phyloP scores from a whole-genome alignment of 192 early-diverging fungal species.

The Coemansia sp. region DNA sequence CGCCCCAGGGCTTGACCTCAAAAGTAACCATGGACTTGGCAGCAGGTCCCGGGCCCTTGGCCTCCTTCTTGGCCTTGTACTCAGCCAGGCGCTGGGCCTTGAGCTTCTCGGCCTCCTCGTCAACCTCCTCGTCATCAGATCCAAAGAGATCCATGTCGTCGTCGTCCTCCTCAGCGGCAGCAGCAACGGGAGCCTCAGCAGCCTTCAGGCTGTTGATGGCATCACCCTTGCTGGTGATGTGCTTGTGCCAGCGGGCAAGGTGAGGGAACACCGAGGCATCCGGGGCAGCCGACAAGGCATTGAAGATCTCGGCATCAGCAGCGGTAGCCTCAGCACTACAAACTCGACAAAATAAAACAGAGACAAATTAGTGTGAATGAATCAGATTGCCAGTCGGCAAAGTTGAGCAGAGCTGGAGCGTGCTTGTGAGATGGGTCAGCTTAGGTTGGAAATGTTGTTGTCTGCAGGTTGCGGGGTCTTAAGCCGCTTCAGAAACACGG shows the following conservation, averaged over 20 bases:
- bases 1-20: conserved; percentile 98
- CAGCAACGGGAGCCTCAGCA: conserved; percentile 55
- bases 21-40: conserved; percentile 92
- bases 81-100: conserved; percentile 87
- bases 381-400: neutral
- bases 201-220: conserved; percentile 43
- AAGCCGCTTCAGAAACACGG: conserved; percentile 65
- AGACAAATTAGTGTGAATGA: neutral
- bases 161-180: conserved; percentile 76
- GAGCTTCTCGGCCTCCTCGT: conserved; percentile 86
- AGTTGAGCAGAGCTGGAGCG: neutral
- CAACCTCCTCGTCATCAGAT: conserved; percentile 86
- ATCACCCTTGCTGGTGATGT: conserved; percentile 66
- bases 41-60: conserved; percentile 77
- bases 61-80: conserved; percentile 87
- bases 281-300: conserved; percentile 71
- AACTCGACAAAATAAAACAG: neutral
- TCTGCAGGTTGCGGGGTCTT: conserved; percentile 62
- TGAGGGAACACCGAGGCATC: conserved; percentile 76
- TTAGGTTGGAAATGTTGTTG: conserved; percentile 37
- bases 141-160: conserved; percentile 96
- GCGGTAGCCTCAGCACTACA: conserved; percentile 70
- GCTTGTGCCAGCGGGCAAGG: conserved; percentile 93
- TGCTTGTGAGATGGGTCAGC: conserved; percentile 21
- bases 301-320: conserved; percentile 87